Conservation (phyloP, 2,329 filamentous ascomycete genomes). For the Penicillium sp. region DNA sequence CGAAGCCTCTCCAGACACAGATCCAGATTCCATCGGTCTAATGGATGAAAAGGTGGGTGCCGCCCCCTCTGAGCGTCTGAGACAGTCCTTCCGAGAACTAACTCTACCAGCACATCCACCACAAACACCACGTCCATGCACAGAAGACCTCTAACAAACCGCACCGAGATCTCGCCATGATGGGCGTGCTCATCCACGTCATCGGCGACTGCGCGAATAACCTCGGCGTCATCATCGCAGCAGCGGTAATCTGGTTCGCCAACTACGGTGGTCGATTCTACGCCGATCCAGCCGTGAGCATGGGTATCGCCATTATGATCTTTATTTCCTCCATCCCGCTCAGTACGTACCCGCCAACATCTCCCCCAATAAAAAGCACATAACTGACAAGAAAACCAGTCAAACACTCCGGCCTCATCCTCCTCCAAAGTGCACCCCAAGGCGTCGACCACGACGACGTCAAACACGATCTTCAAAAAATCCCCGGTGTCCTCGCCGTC, state of each 20-base stretch:
- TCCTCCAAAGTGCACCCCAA: slow-evolving; percentile 68
- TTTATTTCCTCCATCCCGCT: slow-evolving; percentile 61
- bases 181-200: slow-evolving; percentile 73
- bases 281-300: slow-evolving; percentile 65
- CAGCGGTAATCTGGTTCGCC: slow-evolving; percentile 69
- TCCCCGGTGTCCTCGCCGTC: slow-evolving; percentile 60
- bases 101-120: slow-evolving; percentile 30
- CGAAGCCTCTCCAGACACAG: neutral
- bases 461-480: slow-evolving; percentile 70
- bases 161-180: slow-evolving; percentile 67
- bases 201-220: slow-evolving; percentile 76
- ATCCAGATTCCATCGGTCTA: slow-evolving; percentile 4
- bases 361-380: neutral
- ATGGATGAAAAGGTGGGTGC: slow-evolving; percentile 8
- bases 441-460: slow-evolving; percentile 67
- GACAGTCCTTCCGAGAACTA: neutral
- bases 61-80: neutral
- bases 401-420: slow-evolving; percentile 59
- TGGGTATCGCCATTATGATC: slow-evolving; percentile 25
- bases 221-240: slow-evolving; percentile 71
- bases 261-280: slow-evolving; percentile 65
- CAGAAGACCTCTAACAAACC: slow-evolving; percentile 33
- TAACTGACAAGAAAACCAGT: slow-evolving; percentile 18
- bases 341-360: slow-evolving; percentile 26
- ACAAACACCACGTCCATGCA: slow-evolving; percentile 36